Evolutionary conservation across 345 rosid genomes (phyloP).

Genomic region (Dipteronia sinensis): DNA sequence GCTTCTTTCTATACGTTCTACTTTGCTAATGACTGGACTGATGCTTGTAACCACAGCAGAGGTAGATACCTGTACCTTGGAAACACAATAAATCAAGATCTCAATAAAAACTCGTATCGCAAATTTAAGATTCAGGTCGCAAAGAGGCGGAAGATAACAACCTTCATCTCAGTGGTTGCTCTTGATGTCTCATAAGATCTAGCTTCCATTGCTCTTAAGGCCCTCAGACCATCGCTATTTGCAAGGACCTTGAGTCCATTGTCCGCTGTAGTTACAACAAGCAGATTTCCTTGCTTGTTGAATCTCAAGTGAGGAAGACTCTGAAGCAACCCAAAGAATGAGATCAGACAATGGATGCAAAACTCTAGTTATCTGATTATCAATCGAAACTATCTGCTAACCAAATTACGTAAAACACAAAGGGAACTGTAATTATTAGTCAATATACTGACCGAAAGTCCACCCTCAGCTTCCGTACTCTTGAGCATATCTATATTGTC

Average conservation of each 20-base stretch:
- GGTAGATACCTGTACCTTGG: slow-evolving; percentile 39
- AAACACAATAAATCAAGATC: slow-evolving; percentile 8
- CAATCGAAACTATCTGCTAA: background rate
- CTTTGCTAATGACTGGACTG: slow-evolving; percentile 48
- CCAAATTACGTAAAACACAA: background rate
- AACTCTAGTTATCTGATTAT: background rate
- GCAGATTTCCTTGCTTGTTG: slow-evolving; percentile 72
- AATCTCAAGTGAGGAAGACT: slow-evolving; percentile 62
- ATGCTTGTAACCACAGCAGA: slow-evolving; percentile 42
- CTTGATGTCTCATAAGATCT: slow-evolving; percentile 51
- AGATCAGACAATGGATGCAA: slow-evolving; percentile 11
- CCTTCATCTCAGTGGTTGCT: slow-evolving; percentile 38
- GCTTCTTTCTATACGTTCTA: slow-evolving; percentile 47
- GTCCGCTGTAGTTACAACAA: slow-evolving; percentile 66
- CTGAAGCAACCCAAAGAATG: slow-evolving; percentile 35
- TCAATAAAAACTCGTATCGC: background rate
- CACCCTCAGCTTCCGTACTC: slow-evolving; percentile 70
- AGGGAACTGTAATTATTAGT: slow-evolving; percentile 6
- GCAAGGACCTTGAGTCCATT: slow-evolving; percentile 65
- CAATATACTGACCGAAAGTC: slow-evolving; percentile 51
- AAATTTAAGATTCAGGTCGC: slow-evolving; percentile 10
- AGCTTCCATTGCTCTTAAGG: slow-evolving; percentile 48
- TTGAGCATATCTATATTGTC: slow-evolving; percentile 54
- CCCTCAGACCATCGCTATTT: slow-evolving; percentile 58
- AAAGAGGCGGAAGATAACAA: slow-evolving; percentile 9